Percentiles rank a stretch among this genome's conserved stretches.
Evolutionary conservation across 2,329 filamentous ascomycete genomes (phyloP).

Genomic region (Oidium heveae): DNA sequence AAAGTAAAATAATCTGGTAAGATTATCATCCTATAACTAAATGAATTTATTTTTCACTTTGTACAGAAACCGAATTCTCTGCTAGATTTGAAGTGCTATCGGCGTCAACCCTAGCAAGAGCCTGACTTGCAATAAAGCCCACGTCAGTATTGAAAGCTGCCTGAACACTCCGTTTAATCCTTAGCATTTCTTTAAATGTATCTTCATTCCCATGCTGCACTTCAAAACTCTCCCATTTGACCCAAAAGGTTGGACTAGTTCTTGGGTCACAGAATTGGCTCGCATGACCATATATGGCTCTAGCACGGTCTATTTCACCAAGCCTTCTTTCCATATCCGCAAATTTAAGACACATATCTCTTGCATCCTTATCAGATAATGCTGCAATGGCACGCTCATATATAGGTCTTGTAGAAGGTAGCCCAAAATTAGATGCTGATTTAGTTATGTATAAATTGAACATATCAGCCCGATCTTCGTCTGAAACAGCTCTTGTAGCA

Average conservation of each 20-base stretch:
- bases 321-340: slow-evolving; percentile 85
- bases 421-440: slow-evolving; percentile 88
- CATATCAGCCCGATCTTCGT: slow-evolving; percentile 90
- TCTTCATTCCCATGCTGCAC: slow-evolving; percentile 97
- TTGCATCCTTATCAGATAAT: slow-evolving; percentile 78
- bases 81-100: slow-evolving; percentile 11
- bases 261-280: slow-evolving; percentile 94
- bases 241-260: slow-evolving; percentile 76
- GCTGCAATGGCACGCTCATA: slow-evolving; percentile 89
- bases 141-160: slow-evolving; percentile 98
- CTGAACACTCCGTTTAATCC: slow-evolving; percentile 90
- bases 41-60: too few relatives aligned
- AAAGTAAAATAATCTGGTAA: too few relatives aligned
- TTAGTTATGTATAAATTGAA: slow-evolving; percentile 99
- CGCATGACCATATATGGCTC: slow-evolving; percentile 88
- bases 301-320: slow-evolving; percentile 80
- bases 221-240: slow-evolving; percentile 92
- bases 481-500: slow-evolving; percentile 77
- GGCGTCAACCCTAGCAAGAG: slow-evolving; percentile 55
- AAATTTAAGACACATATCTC: slow-evolving; percentile 97
- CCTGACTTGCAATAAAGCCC: slow-evolving; percentile 93
- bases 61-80: too few relatives aligned
- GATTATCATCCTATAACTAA: too few relatives aligned
- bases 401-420: slow-evolving; percentile 81
- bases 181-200: slow-evolving; percentile 97